These are phyloP conservation scores for Wickerhamiella kurtzmanii DNA, from an alignment of 805 yeast genomes.

Conservation along the genomic window DNA sequence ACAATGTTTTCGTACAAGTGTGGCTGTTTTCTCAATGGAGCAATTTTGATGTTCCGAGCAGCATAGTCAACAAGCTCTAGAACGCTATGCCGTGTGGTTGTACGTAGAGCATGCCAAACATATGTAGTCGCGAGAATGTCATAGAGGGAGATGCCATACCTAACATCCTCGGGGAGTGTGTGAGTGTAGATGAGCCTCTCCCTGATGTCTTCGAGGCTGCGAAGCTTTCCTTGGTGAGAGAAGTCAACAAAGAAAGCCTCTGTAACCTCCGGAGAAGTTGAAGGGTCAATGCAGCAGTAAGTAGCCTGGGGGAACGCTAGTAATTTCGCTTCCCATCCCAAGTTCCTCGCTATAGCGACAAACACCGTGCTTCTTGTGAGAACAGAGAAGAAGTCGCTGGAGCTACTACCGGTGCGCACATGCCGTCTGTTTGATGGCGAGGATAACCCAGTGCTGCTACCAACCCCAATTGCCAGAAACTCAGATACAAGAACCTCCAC, in stretches of 20 bases:
- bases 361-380: slow-evolving; percentile 13
- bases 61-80: slow-evolving; percentile 17
- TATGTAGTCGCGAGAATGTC: slow-evolving; percentile 15
- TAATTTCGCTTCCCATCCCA: slow-evolving; percentile 10
- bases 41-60: slow-evolving; percentile 9
- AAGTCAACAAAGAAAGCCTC: slow-evolving; percentile 17
- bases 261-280: neutral
- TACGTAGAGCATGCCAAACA: slow-evolving; percentile 16
- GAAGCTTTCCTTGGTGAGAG: slow-evolving; percentile 12
- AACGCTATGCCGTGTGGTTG: slow-evolving; percentile 13
- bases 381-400: slow-evolving; percentile 12
- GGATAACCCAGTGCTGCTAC: neutral
- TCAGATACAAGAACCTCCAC: neutral
- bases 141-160: slow-evolving; percentile 15
- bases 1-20: slow-evolving; percentile 11
- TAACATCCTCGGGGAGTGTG: slow-evolving; percentile 3
- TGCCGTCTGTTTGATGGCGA: neutral
- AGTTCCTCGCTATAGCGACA: slow-evolving; percentile 7
- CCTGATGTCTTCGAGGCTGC: slow-evolving; percentile 15
- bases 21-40: slow-evolving; percentile 8
- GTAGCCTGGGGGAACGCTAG: slow-evolving; percentile 12
- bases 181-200: slow-evolving; percentile 10
- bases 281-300: slow-evolving; percentile 11
- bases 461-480: neutral
- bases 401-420: neutral